Percentiles rank a stretch among this genome's conserved stretches.
These are phyloP conservation scores for Ceratobasidium sp. DNA, from an alignment of 1,284 basidiomycete genomes.

Conservation along the genomic window DNA sequence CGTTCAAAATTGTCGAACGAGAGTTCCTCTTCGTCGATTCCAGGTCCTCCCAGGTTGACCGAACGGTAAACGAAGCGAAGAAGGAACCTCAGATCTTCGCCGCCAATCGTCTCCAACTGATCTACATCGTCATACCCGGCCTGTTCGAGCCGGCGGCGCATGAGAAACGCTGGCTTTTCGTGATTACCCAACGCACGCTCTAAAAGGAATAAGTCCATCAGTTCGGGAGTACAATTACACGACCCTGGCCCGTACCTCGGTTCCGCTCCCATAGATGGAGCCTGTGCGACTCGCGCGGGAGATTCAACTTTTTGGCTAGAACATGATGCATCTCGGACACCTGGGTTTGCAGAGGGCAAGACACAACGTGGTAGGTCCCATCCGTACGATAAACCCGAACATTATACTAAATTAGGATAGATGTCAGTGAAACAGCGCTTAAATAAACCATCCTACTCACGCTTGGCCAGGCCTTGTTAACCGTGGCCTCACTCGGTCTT, in stretches of 20 bases:
- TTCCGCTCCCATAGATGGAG: slow-evolving; percentile 85
- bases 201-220: slow-evolving; percentile 47
- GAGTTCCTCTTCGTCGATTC: slow-evolving; percentile 65
- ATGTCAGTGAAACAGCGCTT: neutral
- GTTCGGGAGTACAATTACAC: slow-evolving; percentile 16
- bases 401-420: slow-evolving; percentile 47
- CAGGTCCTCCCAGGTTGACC: slow-evolving; percentile 48
- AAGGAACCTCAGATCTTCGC: slow-evolving; percentile 84
- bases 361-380: slow-evolving; percentile 73
- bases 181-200: slow-evolving; percentile 82
- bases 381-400: slow-evolving; percentile 82
- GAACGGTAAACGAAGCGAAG: slow-evolving; percentile 79
- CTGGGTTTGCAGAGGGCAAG: slow-evolving; percentile 69
- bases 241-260: slow-evolving; percentile 62
- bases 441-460: slow-evolving; percentile 3
- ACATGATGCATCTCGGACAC: slow-evolving; percentile 71
- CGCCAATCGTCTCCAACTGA: slow-evolving; percentile 78
- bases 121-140: slow-evolving; percentile 90
- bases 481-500: slow-evolving; percentile 3
- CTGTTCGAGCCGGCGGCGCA: slow-evolving; percentile 84
- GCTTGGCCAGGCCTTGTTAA: slow-evolving; percentile 11
- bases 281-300: slow-evolving; percentile 64
- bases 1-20: slow-evolving; percentile 76
- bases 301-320: slow-evolving; percentile 61
- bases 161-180: slow-evolving; percentile 87